Base-by-base conservation (phyloP, 768 basidiomycete species). In the Lactarius hatsudake region DNA sequence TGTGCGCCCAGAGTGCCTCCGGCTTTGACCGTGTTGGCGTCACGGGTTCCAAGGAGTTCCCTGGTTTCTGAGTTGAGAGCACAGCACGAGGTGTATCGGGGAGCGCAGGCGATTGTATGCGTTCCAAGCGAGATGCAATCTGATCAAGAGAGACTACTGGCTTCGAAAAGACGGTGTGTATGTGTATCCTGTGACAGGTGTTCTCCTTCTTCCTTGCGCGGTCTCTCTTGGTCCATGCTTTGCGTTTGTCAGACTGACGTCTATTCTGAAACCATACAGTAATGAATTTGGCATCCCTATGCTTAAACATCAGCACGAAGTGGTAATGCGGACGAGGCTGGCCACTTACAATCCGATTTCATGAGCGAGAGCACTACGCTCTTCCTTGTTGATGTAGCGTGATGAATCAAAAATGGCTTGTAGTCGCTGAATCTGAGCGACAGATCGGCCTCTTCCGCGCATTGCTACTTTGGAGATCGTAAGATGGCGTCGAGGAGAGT, bases 81-180 rank as follows among this genome's bases (percentile, higher is more conserved):
- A 62, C 42, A 3, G 26, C 26, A 23, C 60, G 60, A n/a, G 54
- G 23, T 20, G 54, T 45, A 23, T 38, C 26, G n/a, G 38, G 12
- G 17, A 2, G 32, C 18, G 1, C 28, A 12, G 60, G 34, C 20
- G 7, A 23, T 10, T 61, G 59, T 28, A 48, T 55, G 18, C 72
- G 81, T 71, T 87, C 86, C 7, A 82, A 81, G 30, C 83, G 81
- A 5, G 85, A 83, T 28, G 84, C 86, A 67, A 87, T 77, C 65
- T 79, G 81, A 77, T 88, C 87, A n/a, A 88, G 79, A 32, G 85
- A 85, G 18, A 75, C 63, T 6, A 65, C 67, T 18, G 71, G 57
- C 17, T 51, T 57, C 26, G 57, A 48, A 48, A 38, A 28, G 74
- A 75, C 67, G 71, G 71, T 28, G 32, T 34, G 56, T 12, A 63